Conservation (phyloP, 345 rosid species). For the Moricandia arvensis region DNA sequence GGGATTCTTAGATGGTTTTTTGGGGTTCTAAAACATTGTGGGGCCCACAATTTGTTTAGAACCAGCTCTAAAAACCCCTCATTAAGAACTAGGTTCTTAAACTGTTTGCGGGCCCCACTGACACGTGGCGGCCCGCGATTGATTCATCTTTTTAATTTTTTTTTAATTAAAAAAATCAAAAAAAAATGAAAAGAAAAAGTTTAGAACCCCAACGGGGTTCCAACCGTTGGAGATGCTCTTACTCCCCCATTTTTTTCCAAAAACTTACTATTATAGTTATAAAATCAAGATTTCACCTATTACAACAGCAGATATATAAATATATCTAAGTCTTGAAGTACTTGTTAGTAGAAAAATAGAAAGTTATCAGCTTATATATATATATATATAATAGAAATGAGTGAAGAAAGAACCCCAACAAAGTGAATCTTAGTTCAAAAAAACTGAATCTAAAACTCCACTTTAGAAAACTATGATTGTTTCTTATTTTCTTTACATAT, state of each 20-base stretch:
- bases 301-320: conserved; percentile 63
- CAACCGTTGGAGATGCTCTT: too few relatives aligned
- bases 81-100: too few relatives aligned
- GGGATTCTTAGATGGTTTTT: too few relatives aligned
- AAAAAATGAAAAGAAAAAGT: too few relatives aligned
- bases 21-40: too few relatives aligned
- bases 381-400: conserved; percentile 37
- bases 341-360: conserved; percentile 29
- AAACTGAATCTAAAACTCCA: conserved; percentile 45
- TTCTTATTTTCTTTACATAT: conserved; percentile 32
- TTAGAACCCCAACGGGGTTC: too few relatives aligned
- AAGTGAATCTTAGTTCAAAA: conserved; percentile 47
- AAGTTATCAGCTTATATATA: conserved; percentile 16
- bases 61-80: too few relatives aligned
- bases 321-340: conserved; percentile 38
- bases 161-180: too few relatives aligned
- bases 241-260: conserved; percentile 31
- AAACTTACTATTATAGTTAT: conserved; percentile 33
- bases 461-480: conserved; percentile 12
- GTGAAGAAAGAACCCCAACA: conserved; percentile 44
- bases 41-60: too few relatives aligned
- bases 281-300: conserved; percentile 45
- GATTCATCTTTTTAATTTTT: too few relatives aligned
- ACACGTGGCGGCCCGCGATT: too few relatives aligned
- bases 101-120: too few relatives aligned